phyloP scores from a whole-genome alignment of 352 stramenopile genomes.

The Ophiocytium majus region DNA sequence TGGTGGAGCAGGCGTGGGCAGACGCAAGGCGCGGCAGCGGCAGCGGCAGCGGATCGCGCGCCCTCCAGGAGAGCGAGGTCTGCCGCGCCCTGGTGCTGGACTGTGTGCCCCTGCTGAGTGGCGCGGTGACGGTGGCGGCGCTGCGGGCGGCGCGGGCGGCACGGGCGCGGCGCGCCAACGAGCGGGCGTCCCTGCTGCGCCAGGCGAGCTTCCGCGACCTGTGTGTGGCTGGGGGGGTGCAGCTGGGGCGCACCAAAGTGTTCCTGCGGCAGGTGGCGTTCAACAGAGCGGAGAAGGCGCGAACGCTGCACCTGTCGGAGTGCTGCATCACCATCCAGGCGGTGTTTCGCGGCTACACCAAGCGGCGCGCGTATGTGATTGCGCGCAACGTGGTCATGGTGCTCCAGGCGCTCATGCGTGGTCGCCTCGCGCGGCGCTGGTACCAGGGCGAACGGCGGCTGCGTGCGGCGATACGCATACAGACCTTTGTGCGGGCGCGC shows the following conservation, averaged over 20 bases:
- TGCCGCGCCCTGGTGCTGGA: slow-evolving; percentile 46
- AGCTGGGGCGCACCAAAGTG: slow-evolving; percentile 52
- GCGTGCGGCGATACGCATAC: slow-evolving; percentile 14
- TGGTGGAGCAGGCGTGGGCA: slow-evolving; percentile 35
- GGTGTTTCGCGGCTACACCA: slow-evolving; percentile 31
- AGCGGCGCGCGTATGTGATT: slow-evolving; percentile 16
- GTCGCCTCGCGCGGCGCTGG: slow-evolving; percentile 36
- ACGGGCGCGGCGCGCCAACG: neutral
- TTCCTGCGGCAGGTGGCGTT: slow-evolving; percentile 54
- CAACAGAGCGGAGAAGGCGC: slow-evolving; percentile 49
- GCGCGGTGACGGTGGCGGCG: slow-evolving; percentile 30
- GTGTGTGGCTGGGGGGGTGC: slow-evolving; percentile 37
- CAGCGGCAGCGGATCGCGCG: neutral
- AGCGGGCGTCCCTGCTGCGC: slow-evolving; percentile 5
- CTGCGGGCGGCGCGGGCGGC: slow-evolving; percentile 17
- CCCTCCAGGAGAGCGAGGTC: slow-evolving; percentile 41
- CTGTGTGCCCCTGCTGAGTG: slow-evolving; percentile 49
- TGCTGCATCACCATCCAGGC: slow-evolving; percentile 40
- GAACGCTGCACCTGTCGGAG: slow-evolving; percentile 28
- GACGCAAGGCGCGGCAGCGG: slow-evolving; percentile 34
- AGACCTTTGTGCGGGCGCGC: slow-evolving; percentile 4
- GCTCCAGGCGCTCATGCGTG: slow-evolving; percentile 15
- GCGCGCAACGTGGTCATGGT: slow-evolving; percentile 15
- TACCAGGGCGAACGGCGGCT: slow-evolving; percentile 6
- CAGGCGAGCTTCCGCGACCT: slow-evolving; percentile 40